Evolutionary conservation across 2,329 filamentous ascomycete species (phyloP).

Genomic region (Lachnellula suecica): DNA sequence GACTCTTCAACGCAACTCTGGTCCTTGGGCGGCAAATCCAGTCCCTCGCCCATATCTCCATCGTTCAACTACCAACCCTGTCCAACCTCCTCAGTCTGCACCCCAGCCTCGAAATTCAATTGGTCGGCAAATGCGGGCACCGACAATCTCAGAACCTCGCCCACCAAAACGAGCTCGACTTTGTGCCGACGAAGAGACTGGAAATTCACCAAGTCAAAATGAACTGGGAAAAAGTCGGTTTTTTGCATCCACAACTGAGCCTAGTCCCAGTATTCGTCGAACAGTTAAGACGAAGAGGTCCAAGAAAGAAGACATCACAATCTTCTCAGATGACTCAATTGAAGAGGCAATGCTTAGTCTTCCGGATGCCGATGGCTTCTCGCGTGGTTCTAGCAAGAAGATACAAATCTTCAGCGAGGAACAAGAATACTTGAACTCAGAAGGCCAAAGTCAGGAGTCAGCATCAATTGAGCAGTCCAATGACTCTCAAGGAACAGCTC

Average conservation of each 20-base stretch:
- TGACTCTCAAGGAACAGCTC: slow-evolving; percentile 21
- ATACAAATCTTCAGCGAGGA: slow-evolving; percentile 24
- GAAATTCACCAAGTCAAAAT: slow-evolving; percentile 34
- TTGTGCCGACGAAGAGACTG: slow-evolving; percentile 43
- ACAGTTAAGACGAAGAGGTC: slow-evolving; percentile 35
- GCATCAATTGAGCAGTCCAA: neutral
- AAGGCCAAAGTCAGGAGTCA: slow-evolving; percentile 3
- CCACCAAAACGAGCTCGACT: slow-evolving; percentile 50
- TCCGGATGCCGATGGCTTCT: slow-evolving; percentile 33
- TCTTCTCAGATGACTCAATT: slow-evolving; percentile 53
- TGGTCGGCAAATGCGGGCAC: slow-evolving; percentile 39
- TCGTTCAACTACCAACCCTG: slow-evolving; percentile 26
- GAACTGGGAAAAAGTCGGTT: slow-evolving; percentile 45
- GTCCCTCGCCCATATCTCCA: slow-evolving; percentile 34
- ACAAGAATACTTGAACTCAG: neutral
- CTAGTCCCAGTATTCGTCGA: slow-evolving; percentile 40
- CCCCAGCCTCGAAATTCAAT: slow-evolving; percentile 36
- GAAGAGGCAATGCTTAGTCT: slow-evolving; percentile 48
- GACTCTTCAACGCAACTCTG: slow-evolving; percentile 52
- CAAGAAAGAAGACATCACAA: slow-evolving; percentile 43
- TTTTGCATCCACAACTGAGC: slow-evolving; percentile 38
- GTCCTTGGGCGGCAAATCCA: slow-evolving; percentile 54
- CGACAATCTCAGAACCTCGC: slow-evolving; percentile 41
- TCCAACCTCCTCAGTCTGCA: slow-evolving; percentile 34
- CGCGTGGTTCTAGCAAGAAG: slow-evolving; percentile 18